A percentile compares a stretch with the other conserved stretches of the same genome.
Conservation (phyloP, 352 stramenopile species). For the Aphanomyces astaci region DNA sequence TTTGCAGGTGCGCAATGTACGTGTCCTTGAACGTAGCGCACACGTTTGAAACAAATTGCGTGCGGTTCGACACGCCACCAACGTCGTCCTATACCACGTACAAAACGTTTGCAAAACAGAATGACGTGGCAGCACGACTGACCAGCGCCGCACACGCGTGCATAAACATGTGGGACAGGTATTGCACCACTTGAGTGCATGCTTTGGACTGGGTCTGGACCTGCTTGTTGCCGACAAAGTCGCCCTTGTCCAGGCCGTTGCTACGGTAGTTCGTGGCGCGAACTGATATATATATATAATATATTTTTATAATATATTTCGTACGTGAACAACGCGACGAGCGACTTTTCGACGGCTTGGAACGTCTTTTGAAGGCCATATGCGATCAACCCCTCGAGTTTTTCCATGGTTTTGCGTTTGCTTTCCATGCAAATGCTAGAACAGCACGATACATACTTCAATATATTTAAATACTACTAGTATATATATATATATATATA, state of each 20-base stretch:
- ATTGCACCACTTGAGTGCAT: slow-evolving; percentile 62
- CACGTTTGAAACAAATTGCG: slow-evolving; percentile 49
- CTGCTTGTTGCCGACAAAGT: slow-evolving; percentile 55
- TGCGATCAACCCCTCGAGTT: slow-evolving; percentile 48
- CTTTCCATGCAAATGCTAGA: slow-evolving; percentile 67
- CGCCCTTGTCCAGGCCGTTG: slow-evolving; percentile 54
- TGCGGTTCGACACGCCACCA: slow-evolving; percentile 40
- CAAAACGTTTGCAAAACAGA: neutral
- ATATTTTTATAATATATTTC: neutral
- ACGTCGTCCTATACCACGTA: slow-evolving; percentile 29
- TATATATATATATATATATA: too few relatives aligned
- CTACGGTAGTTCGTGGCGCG: neutral
- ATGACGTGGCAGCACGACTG: slow-evolving; percentile 19
- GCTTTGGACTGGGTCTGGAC: slow-evolving; percentile 40
- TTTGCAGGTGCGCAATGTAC: slow-evolving; percentile 64
- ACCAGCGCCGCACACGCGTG: slow-evolving; percentile 49
- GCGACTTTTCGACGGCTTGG: slow-evolving; percentile 51
- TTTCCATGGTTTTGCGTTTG: slow-evolving; percentile 59
- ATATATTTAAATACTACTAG: too few relatives aligned
- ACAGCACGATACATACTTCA: too few relatives aligned
- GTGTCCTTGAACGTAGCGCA: slow-evolving; percentile 58
- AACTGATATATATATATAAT: neutral
- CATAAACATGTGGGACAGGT: slow-evolving; percentile 51
- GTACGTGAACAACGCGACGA: slow-evolving; percentile 39
- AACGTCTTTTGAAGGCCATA: slow-evolving; percentile 45